Evolutionary conservation across 257 asterid species (phyloP).

Genomic region (Plantago elongata): DNA sequence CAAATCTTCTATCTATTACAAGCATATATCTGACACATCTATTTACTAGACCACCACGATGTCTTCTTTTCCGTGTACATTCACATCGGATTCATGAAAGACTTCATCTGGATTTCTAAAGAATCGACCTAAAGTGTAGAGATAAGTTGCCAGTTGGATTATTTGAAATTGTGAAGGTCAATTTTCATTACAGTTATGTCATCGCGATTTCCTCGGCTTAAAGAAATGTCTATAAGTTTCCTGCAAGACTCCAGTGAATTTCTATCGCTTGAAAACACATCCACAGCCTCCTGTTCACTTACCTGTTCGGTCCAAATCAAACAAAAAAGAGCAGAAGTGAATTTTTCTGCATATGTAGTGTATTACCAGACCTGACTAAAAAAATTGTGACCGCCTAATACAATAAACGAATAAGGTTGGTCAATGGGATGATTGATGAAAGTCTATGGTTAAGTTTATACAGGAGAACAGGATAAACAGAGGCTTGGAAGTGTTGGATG

Average conservation of each 20-base stretch:
- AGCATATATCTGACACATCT: not conserved
- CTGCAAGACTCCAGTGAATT: constrained; percentile 32
- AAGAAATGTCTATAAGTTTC: constrained; percentile 37
- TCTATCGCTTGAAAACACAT: constrained; percentile 25
- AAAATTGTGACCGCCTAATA: no score
- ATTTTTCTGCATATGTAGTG: not conserved
- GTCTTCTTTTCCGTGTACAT: not conserved
- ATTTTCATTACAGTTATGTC: constrained; percentile 45
- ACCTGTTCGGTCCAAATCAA: constrained; percentile 23
- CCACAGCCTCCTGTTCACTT: constrained; percentile 45
- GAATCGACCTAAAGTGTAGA: not conserved
- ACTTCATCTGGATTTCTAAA: not conserved
- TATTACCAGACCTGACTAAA: no score
- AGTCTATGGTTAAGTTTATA: no score
- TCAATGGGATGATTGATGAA: no score
- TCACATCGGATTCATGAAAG: not conserved
- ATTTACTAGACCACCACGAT: not conserved
- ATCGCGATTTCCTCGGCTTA: constrained; percentile 34
- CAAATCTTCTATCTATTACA: not conserved
- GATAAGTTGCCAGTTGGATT: not conserved
- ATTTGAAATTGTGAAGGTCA: constrained; percentile 29
- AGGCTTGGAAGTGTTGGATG: not conserved
- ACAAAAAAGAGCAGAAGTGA: not conserved
- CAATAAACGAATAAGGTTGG: no score
- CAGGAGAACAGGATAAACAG: no score